Conservation (phyloP, 805 yeast genomes). For the Monosporozyma aquatica region DNA sequence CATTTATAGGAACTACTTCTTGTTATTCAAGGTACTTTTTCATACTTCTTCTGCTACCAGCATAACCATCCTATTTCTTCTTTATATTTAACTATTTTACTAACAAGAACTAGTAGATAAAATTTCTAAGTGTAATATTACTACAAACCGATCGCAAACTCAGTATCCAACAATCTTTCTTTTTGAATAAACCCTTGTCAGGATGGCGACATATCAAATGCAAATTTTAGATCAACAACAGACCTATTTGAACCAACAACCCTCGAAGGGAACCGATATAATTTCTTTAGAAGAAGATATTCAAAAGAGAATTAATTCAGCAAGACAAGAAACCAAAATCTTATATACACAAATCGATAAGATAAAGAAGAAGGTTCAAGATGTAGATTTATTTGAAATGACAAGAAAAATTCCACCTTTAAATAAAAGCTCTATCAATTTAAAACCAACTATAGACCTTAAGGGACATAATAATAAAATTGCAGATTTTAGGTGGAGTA, state of each 20-base stretch:
- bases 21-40: too few relatives aligned
- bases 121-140: too few relatives aligned
- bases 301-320: conserved; percentile 27
- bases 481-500: conserved; percentile 58
- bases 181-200: too few relatives aligned
- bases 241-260: conserved; percentile 5
- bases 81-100: too few relatives aligned
- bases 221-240: neutral
- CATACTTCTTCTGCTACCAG: too few relatives aligned
- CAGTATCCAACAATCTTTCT: too few relatives aligned
- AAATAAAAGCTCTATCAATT: conserved; percentile 20
- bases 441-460: conserved; percentile 32
- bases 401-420: conserved; percentile 22
- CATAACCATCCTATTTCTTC: too few relatives aligned
- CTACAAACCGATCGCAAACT: too few relatives aligned
- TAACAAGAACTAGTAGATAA: too few relatives aligned
- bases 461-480: conserved; percentile 64
- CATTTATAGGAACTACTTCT: too few relatives aligned
- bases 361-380: conserved; percentile 36
- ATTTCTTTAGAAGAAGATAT: conserved; percentile 18
- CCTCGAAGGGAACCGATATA: conserved; percentile 4
- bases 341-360: conserved; percentile 43
- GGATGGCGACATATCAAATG: conserved; percentile 1
- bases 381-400: conserved; percentile 37
- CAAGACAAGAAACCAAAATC: conserved; percentile 38